A percentile compares a stretch with the other conserved stretches of the same genome.
These are phyloP conservation scores for Populus deltoides DNA, from an alignment of 345 rosid species.

Conservation along the genomic window DNA sequence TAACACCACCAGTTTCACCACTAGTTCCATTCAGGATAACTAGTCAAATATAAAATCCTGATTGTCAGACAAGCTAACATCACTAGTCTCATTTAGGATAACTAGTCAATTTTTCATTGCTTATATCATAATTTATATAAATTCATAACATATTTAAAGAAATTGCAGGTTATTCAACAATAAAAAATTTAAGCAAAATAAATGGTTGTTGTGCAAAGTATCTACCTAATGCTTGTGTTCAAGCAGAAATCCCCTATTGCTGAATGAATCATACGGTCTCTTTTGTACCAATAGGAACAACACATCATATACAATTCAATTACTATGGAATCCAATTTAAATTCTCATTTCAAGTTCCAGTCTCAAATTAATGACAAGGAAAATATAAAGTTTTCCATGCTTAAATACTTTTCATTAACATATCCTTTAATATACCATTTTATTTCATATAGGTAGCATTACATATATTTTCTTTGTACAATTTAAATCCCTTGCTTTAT, in stretches of 20 bases:
- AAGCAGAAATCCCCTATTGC: rapidly evolving
- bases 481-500: not conserved
- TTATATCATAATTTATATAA: not conserved
- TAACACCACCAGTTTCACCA: rapidly evolving
- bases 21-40: rapidly evolving
- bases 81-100: rapidly evolving
- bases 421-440: not conserved
- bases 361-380: not conserved
- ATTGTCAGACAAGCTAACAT: rapidly evolving
- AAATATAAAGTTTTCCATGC: not conserved
- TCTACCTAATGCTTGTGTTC: rapidly evolving
- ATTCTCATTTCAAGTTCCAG: rapidly evolving
- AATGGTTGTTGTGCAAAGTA: rapidly evolving
- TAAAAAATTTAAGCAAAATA: not conserved
- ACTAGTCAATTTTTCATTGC: not conserved
- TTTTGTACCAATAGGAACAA: rapidly evolving
- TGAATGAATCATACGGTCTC: rapidly evolving
- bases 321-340: not conserved
- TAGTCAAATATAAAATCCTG: too few species aligned
- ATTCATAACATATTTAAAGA: not conserved
- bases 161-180: rapidly evolving
- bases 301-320: not conserved
- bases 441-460: not conserved
- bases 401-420: not conserved
- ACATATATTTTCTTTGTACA: not conserved